Base-by-base conservation (phyloP, 2,329 filamentous ascomycete genomes). In the Aspergillus sp. region DNA sequence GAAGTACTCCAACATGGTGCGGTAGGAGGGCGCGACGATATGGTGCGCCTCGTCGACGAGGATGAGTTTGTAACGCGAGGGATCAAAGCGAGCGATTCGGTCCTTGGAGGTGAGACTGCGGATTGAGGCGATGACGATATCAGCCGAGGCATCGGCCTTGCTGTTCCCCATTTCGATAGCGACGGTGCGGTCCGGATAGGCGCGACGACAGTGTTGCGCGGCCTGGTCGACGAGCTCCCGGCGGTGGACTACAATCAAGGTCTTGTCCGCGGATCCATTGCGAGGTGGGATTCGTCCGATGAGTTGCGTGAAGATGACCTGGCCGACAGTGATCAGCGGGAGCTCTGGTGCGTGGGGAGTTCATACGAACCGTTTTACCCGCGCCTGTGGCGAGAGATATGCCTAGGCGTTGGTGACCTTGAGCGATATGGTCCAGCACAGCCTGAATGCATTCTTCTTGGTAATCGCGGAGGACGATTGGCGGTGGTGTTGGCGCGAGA, bases 41-140 rank as follows among this genome's bases (percentile, higher is more conserved):
- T 99, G 94, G 69, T 99, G 94, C 4, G 93, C 94, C 73, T 99
- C 94, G 59, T 99, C 94, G 3, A 99, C 93, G 2, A 99, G 80
- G 0, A 99, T 76, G 0, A 99, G 82, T 72, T 99, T 99, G 78
- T 93, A 97, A 7, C 76, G 77, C 0, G 70, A 71, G 0, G 91
- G 88, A 59, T 95, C 83, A 63, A 93, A 97, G 66, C 96, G 96
- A 33, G 71, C 66, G n/a, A 97, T 79, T 2, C 94, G 83, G 48
- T 86, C 82, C 11, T 83, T 82, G 4, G 89, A 95, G 7, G 80
- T 83, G 61, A 99, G 84, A 69, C 90, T 96, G 65, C 88, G 86
- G 33, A 99, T 81, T 32, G 93, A 96, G 42, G 93, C 94, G 47
- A 99, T 81, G 8, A 93, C 96, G 60, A 99, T 96, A 70, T 99